Base-by-base conservation (phyloP, 2,329 filamentous ascomycete species). In the Colletotrichum sp. region DNA sequence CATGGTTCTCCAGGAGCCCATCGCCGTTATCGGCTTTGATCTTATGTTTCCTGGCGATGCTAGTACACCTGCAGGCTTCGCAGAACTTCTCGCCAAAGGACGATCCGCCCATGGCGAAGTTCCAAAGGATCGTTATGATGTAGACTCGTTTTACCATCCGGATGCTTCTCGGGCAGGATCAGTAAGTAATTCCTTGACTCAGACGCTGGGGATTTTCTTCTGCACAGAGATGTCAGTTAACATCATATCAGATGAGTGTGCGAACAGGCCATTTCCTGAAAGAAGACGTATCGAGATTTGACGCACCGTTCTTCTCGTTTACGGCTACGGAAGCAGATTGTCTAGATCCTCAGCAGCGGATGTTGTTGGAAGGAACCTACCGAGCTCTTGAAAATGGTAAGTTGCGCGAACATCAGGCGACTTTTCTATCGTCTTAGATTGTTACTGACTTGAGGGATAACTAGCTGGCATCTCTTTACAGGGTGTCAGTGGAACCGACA, bases 301-400 rank as follows among this genome's bases (percentile, higher is more conserved):
- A 75, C 30, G 76, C 34, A 76, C 79, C 36, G 13, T 81, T 80
- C 70, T 81, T 80, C 65, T 71, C 69, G 30, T 77, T 79, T 36
- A 70, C 78, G 5, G 71, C 69, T 5, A 62, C 56, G 18, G 79
- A 81, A 21, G 78, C 77, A 5, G 71, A 77, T 4, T 79, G 79
- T 7, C 80, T 83, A 73, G 82, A 83, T 28, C 79, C 79, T 18
- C 79, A 81, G 63, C 79, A 82, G 70, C 76, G 82, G 9, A 68
- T 80, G 21, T 73, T 83, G 24, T 78, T 85, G 9, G 82, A 84
- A 64, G 76, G 79, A 34, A 79, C 79, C 24, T 83, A 81, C 61
- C 79, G 81, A 61, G 77, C 77, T 18, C 69, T 83, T 43, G 79
- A 81, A 69, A 79, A 79, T 48, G 52, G 52, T 56, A 24, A 24